Conservation (phyloP, 352 stramenopile species). For the Globisporangium iwayamae region DNA sequence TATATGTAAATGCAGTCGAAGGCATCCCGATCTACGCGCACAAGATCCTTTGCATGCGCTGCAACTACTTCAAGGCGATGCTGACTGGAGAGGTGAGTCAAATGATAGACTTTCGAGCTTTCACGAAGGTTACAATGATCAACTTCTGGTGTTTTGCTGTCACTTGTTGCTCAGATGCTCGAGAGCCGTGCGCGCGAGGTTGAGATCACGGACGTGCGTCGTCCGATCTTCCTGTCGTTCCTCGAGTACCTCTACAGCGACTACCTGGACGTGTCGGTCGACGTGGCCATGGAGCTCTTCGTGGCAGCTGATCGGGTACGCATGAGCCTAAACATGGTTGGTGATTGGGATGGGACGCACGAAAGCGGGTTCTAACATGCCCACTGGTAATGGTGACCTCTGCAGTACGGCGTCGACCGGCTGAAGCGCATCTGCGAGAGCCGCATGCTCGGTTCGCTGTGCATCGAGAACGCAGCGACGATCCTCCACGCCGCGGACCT, state of each 20-base stretch:
- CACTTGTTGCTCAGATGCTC: constrained; percentile 71
- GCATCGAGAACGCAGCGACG: constrained; percentile 93
- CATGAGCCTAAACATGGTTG: not conserved
- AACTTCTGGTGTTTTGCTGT: not conserved
- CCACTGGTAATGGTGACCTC: not conserved
- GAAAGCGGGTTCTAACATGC: not conserved
- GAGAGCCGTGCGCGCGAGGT: constrained; percentile 87
- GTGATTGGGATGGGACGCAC: too few relatives aligned
- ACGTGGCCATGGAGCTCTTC: constrained; percentile 94
- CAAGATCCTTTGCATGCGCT: constrained; percentile 93
- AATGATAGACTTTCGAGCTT: not conserved
- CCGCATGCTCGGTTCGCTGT: constrained; percentile 94
- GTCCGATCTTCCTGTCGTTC: constrained; percentile 91
- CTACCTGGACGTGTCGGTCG: constrained; percentile 88
- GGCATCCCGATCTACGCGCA: constrained; percentile 83
- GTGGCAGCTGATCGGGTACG: constrained; percentile 86
- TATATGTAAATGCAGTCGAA: constrained; percentile 49
- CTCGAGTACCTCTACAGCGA: constrained; percentile 97
- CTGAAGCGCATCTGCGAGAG: constrained; percentile 95
- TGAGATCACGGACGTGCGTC: constrained; percentile 89
- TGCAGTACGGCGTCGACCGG: constrained; percentile 78
- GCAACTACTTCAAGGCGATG: constrained; percentile 93
- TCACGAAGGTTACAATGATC: not conserved
- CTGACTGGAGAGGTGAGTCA: constrained; percentile 64
- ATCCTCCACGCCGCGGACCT: constrained; percentile 97